These are phyloP conservation scores for Capsella bursapastoris DNA, from an alignment of 345 rosid species.

Conservation along the genomic window DNA sequence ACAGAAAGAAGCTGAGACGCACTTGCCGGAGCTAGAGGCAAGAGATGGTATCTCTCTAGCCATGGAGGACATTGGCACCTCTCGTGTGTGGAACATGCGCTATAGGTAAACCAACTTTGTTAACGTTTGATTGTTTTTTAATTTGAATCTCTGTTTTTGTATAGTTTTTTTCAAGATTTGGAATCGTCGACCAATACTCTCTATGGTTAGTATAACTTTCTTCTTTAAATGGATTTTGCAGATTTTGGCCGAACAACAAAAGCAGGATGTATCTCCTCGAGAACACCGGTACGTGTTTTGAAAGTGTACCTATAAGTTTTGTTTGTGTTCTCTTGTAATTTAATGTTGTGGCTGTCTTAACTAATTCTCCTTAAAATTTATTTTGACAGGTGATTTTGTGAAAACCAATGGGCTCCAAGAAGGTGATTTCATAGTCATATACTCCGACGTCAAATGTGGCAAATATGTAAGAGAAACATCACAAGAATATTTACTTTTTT, in stretches of 20 bases:
- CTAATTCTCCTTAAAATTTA: neutral
- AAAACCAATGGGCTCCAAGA: constrained; percentile 94
- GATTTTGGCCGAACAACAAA: constrained; percentile 99
- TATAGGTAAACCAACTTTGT: constrained; percentile 59
- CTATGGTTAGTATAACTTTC: constrained; percentile 3
- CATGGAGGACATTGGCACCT: constrained; percentile 99
- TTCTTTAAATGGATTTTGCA: constrained; percentile 53
- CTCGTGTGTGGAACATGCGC: constrained; percentile 98
- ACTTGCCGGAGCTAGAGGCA: constrained; percentile 93
- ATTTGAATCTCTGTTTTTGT: neutral
- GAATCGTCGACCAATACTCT: neutral
- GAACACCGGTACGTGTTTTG: constrained; percentile 68
- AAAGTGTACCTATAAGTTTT: neutral
- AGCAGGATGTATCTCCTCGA: constrained; percentile 99
- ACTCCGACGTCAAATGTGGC: constrained; percentile 90
- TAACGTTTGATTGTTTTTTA: neutral
- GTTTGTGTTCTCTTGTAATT: neutral
- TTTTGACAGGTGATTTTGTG: constrained; percentile 78
- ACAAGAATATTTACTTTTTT: neutral
- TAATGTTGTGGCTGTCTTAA: neutral
- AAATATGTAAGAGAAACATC: constrained; percentile 72
- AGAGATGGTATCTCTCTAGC: constrained; percentile 95
- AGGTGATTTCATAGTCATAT: constrained; percentile 98
- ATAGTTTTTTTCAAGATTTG: neutral
- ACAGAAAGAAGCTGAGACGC: constrained; percentile 98